Conservation (phyloP, 176 grass and related monocot genomes). For the Zoysia pacifica region DNA sequence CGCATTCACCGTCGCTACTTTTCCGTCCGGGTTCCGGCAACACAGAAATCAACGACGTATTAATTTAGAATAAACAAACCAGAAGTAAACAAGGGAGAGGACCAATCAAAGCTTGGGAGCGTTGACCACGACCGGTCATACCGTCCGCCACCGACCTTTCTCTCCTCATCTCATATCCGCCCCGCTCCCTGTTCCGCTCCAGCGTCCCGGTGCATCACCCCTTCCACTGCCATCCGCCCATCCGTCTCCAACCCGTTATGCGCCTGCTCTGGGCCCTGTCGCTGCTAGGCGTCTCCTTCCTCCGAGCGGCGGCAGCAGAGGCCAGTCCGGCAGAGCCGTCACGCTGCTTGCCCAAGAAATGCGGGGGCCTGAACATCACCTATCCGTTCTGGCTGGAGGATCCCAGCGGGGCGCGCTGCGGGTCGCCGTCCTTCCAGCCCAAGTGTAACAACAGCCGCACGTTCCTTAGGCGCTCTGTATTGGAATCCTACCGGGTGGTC, state of each 20-base stretch:
- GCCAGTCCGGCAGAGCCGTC: neutral
- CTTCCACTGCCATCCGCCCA: neutral
- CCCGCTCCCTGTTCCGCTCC: neutral
- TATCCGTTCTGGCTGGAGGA: constrained; percentile 53
- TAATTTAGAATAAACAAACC: neutral
- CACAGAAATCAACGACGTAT: neutral
- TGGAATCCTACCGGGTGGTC: neutral
- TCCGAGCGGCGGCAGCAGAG: neutral
- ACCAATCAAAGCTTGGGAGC: neutral
- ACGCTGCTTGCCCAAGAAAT: constrained; percentile 7
- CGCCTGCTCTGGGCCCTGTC: neutral
- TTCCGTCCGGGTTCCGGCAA: neutral
- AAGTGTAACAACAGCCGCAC: neutral
- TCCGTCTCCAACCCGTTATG: neutral
- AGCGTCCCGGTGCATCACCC: too few species aligned
- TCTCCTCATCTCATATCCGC: neutral
- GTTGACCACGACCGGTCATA: constrained; percentile 17
- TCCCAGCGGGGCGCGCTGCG: constrained; percentile 15
- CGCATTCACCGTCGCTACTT: neutral
- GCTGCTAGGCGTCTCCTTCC: neutral
- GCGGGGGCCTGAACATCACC: neutral
- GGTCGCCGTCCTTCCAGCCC: constrained; percentile 21
- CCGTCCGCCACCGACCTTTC: neutral
- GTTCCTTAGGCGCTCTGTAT: neutral
- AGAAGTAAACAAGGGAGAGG: too few species aligned